These are phyloP conservation scores for Penicillium sp. DNA, from an alignment of 2,329 filamentous ascomycete species.

Conservation along the genomic window DNA sequence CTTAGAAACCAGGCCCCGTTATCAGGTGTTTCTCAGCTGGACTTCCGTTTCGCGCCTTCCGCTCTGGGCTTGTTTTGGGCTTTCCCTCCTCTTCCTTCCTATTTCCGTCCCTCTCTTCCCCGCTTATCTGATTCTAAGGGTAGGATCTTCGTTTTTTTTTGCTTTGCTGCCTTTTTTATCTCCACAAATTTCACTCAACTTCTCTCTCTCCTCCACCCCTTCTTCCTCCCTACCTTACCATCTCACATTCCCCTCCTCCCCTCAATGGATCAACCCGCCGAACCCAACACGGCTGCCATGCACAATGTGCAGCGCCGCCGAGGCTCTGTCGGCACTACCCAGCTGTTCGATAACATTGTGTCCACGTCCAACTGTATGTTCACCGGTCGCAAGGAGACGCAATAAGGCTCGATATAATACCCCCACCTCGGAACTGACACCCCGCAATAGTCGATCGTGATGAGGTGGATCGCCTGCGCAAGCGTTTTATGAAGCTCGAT, in stretches of 20 bases:
- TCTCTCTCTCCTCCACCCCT: constrained; percentile 9
- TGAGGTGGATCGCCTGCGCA: constrained; percentile 92
- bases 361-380: constrained; percentile 91
- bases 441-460: constrained; percentile 81
- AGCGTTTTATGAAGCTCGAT: constrained; percentile 99
- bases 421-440: constrained; percentile 12
- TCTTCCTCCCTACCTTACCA: not conserved
- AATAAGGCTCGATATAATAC: not conserved
- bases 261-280: constrained; percentile 41
- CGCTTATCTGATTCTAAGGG: constrained; percentile 11
- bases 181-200: constrained; percentile 2
- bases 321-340: constrained; percentile 58
- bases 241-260: constrained; percentile 14
- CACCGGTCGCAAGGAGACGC: not conserved
- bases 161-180: constrained; percentile 10
- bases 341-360: constrained; percentile 92
- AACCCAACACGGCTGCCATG: constrained; percentile 53
- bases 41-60: not conserved
- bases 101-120: not conserved
- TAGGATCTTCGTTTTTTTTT: constrained; percentile 1
- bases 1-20: not conserved
- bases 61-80: constrained; percentile 4
- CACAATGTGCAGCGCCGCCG: constrained; percentile 52
- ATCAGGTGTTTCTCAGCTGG: not conserved
- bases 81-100: not conserved